Conservation (phyloP, 306 rosid species). For the Cucumis hystrix region DNA sequence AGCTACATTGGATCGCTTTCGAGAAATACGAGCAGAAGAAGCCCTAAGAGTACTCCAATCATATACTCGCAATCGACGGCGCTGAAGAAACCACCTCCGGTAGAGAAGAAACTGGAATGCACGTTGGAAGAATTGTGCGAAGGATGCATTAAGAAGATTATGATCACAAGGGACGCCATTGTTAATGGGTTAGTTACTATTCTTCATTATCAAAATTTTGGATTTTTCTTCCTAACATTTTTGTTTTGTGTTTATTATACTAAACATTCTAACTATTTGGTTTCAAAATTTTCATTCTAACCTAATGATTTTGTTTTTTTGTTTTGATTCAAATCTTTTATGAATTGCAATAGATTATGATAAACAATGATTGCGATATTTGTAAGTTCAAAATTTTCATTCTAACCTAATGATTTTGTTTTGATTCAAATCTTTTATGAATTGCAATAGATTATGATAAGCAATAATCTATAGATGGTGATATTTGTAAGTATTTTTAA, state of each 20-base stretch:
- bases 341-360: no score
- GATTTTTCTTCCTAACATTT: background rate
- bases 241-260: background rate
- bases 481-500: no score
- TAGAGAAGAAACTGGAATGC: slow-evolving; percentile 51
- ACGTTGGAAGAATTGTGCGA: slow-evolving; percentile 62
- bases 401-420: no score
- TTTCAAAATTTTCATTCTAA: no score
- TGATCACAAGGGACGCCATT: slow-evolving; percentile 53
- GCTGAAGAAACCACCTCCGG: slow-evolving; percentile 43
- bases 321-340: no score
- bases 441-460: no score
- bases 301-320: no score
- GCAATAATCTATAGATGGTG: no score
- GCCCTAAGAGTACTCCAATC: slow-evolving; percentile 39
- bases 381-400: no score
- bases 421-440: no score
- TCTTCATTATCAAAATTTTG: background rate
- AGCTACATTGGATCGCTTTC: slow-evolving; percentile 21
- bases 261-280: no score
- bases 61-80: slow-evolving; percentile 63
- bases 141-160: slow-evolving; percentile 63
- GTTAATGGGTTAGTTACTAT: slow-evolving; percentile 38
- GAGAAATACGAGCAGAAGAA: slow-evolving; percentile 26
- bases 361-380: no score